Conservation (phyloP, 176 grass and related monocot genomes). For the Alloteropsis semialata region DNA sequence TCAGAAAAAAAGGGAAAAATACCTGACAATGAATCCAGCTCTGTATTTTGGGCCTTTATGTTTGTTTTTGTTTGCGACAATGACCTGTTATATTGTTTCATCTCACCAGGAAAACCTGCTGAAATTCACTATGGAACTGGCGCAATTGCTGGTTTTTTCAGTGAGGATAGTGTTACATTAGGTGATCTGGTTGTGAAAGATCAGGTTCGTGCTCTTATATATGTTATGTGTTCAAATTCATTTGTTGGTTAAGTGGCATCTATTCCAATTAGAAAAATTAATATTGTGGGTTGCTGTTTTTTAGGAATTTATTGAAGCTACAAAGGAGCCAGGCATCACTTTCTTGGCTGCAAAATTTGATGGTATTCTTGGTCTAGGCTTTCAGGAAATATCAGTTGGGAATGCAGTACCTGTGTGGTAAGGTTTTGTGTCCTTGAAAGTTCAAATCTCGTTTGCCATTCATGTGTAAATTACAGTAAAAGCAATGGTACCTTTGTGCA, state of each 20-base stretch:
- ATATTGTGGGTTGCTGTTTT: neutral
- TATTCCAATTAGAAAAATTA: neutral
- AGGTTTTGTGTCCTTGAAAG: neutral
- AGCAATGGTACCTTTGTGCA: neutral
- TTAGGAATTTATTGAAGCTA: slow-evolving; percentile 95
- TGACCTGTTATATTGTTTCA: slow-evolving; percentile 27
- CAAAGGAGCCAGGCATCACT: slow-evolving; percentile 77
- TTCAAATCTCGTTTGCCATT: neutral
- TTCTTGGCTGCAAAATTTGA: slow-evolving; percentile 90
- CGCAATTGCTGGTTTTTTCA: slow-evolving; percentile 84
- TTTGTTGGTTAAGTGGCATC: neutral
- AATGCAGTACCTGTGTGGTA: slow-evolving; percentile 82
- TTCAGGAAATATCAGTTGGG: slow-evolving; percentile 94
- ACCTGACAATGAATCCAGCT: neutral
- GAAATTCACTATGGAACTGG: slow-evolving; percentile 91
- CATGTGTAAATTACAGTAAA: neutral
- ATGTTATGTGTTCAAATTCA: neutral
- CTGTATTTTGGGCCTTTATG: neutral
- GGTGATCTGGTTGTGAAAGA: slow-evolving; percentile 69
- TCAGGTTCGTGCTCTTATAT: slow-evolving; percentile 46
- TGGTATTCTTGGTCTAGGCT: slow-evolving; percentile 96
- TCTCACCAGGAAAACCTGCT: slow-evolving; percentile 66
- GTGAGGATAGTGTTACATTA: slow-evolving; percentile 65
- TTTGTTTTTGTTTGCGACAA: neutral
- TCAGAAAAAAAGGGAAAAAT: neutral